Conservation (phyloP, 1,284 basidiomycete genomes). For the Leccinum pachyderme region DNA sequence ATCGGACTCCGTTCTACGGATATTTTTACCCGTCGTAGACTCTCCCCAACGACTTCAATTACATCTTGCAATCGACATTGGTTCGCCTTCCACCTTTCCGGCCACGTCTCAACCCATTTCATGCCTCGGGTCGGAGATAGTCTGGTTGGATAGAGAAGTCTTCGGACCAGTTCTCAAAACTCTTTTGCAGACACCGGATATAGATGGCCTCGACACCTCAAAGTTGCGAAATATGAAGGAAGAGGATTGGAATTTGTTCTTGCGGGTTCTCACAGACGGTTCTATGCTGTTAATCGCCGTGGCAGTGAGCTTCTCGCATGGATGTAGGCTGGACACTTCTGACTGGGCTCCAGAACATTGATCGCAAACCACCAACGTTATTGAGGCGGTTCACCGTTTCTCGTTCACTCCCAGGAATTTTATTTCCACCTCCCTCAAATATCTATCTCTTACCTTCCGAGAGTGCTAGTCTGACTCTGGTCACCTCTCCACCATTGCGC, state of each 20-base stretch:
- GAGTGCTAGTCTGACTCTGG: constrained; percentile 48
- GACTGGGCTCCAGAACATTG: constrained; percentile 65
- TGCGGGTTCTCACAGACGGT: constrained; percentile 71
- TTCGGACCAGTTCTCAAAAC: constrained; percentile 48
- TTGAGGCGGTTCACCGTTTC: constrained; percentile 75
- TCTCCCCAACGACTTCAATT: constrained; percentile 83
- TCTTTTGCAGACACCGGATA: constrained; percentile 32
- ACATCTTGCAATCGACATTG: constrained; percentile 71
- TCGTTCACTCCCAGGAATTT: constrained; percentile 50
- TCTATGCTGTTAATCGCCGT: constrained; percentile 71
- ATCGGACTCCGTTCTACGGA: constrained; percentile 69
- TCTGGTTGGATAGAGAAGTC: constrained; percentile 63
- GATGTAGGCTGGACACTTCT: constrained; percentile 5
- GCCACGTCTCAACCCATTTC: constrained; percentile 16
- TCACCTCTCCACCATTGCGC: constrained; percentile 59
- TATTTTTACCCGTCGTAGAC: constrained; percentile 88
- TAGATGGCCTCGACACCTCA: constrained; percentile 40
- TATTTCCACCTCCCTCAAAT: constrained; percentile 46
- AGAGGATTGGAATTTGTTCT: constrained; percentile 77
- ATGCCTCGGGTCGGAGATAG: constrained; percentile 48
- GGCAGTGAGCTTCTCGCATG: constrained; percentile 48
- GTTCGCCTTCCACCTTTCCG: constrained; percentile 47
- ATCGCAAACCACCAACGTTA: constrained; percentile 85
- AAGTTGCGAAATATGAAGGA: constrained; percentile 58
- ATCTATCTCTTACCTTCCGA: constrained; percentile 55